phyloP scores from a whole-genome alignment of 306 rosid species.

The Cucumis hystrix region DNA sequence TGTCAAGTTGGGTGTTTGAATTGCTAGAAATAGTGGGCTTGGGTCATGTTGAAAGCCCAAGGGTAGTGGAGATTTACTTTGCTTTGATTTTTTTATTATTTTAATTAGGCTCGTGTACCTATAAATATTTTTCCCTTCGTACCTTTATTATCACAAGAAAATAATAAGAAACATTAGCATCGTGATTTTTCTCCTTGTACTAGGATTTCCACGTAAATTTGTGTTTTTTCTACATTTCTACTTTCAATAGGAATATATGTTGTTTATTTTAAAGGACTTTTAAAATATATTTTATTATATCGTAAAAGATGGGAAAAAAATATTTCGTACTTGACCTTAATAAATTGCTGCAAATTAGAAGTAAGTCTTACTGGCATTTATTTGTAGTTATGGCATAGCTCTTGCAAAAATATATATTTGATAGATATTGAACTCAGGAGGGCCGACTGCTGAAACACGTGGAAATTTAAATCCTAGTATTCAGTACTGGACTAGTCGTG shows the following conservation, averaged over 20 bases:
- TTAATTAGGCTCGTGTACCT: too few relatives aligned
- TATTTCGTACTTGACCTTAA: not conserved
- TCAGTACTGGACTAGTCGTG: slow-evolving; percentile 93
- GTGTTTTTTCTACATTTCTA: too few relatives aligned
- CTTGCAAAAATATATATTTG: not conserved
- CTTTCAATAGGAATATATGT: not conserved
- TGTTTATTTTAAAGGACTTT: not conserved
- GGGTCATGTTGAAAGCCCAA: too few relatives aligned
- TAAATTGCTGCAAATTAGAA: not conserved
- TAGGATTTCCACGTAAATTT: too few relatives aligned
- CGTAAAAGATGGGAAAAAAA: not conserved
- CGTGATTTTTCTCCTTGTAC: too few relatives aligned
- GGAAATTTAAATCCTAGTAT: slow-evolving; percentile 56
- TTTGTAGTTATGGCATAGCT: not conserved
- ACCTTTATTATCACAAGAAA: too few relatives aligned
- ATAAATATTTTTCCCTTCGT: too few relatives aligned
- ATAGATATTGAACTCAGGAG: slow-evolving; percentile 50
- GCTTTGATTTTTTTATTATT: too few relatives aligned
- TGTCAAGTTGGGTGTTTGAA: not conserved
- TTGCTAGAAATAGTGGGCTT: too few relatives aligned
- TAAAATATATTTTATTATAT: not conserved
- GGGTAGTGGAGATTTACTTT: too few relatives aligned
- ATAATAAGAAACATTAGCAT: too few relatives aligned
- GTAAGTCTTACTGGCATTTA: not conserved
- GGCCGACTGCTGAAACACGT: slow-evolving; percentile 75